Conservation (phyloP, 2,329 filamentous ascomycete genomes). For the Mollisia scopiformis region DNA sequence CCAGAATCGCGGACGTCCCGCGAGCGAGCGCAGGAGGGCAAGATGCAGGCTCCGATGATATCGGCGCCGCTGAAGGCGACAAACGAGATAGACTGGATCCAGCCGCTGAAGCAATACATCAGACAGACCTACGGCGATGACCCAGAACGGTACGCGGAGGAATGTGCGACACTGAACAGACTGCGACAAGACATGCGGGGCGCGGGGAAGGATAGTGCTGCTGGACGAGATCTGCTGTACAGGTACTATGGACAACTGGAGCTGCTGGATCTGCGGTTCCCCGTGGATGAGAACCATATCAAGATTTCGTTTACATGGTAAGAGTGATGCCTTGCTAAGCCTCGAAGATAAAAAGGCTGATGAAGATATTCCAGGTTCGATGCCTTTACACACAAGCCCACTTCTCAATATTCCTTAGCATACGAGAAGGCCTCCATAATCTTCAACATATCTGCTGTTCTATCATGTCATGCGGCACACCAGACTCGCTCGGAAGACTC, state of each 20-base stretch:
- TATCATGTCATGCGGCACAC: constrained; percentile 92
- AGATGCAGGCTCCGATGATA: constrained; percentile 90
- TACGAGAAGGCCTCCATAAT: constrained; percentile 99
- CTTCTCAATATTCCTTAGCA: constrained; percentile 91
- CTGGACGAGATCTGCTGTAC: constrained; percentile 90
- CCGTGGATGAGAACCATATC: constrained; percentile 98
- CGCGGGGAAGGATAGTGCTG: constrained; percentile 93
- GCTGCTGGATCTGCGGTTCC: constrained; percentile 90
- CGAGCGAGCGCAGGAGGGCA: constrained; percentile 37
- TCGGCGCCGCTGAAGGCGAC: constrained; percentile 91
- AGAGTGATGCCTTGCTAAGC: constrained; percentile 2
- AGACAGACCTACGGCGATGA: constrained; percentile 93
- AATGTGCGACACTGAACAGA: constrained; percentile 92
- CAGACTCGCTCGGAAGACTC: constrained; percentile 92
- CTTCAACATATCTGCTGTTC: constrained; percentile 97
- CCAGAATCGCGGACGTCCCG: constrained; percentile 35
- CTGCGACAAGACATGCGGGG: constrained; percentile 98
- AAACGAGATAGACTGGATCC: constrained; percentile 98
- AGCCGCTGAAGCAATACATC: constrained; percentile 91
- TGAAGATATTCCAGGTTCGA: constrained; percentile 73
- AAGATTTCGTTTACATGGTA: constrained; percentile 99
- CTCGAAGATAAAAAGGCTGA: constrained; percentile 15
- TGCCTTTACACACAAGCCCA: constrained; percentile 98
- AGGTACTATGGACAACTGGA: constrained; percentile 98
- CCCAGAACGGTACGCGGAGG: constrained; percentile 91